phyloP scores from a whole-genome alignment of 805 yeast species.

The Yarrowia bubula region DNA sequence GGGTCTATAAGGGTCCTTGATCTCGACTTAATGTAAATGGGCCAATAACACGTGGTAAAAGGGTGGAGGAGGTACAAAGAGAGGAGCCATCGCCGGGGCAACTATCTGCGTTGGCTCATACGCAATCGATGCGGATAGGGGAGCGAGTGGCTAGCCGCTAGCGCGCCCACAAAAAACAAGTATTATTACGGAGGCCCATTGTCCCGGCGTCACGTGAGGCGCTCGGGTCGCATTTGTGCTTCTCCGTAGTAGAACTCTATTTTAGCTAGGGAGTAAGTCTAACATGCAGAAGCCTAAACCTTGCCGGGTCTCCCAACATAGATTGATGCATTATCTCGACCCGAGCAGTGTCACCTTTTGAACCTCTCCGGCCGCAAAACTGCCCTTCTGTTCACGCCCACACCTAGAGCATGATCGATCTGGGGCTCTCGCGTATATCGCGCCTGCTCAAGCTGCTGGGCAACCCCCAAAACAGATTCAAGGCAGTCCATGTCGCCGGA shows the following conservation, averaged over 20 bases:
- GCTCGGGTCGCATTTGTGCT: neutral
- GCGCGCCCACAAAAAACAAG: too few species aligned
- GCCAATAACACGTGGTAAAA: too few species aligned
- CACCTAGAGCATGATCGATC: slow-evolving; percentile 43
- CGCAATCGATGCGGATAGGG: too few species aligned
- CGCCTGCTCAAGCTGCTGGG: slow-evolving; percentile 53
- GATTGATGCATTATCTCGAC: neutral
- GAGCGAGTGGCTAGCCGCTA: too few species aligned
- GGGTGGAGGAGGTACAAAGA: too few species aligned
- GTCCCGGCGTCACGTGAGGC: neutral
- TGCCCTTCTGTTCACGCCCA: too few species aligned
- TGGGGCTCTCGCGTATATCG: slow-evolving; percentile 55
- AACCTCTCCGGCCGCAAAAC: too few species aligned
- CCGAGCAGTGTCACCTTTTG: neutral
- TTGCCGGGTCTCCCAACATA: slow-evolving; percentile 1
- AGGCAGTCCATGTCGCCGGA: slow-evolving; percentile 89
- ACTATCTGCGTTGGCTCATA: too few species aligned
- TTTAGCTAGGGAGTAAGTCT: neutral
- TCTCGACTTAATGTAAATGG: too few species aligned
- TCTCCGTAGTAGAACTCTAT: neutral
- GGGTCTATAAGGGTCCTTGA: too few species aligned
- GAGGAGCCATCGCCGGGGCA: too few species aligned
- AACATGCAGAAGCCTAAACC: slow-evolving; percentile 13
- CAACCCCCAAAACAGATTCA: slow-evolving; percentile 62
- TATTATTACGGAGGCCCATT: too few species aligned